These are phyloP conservation scores for Eurotiales sp. DNA, from an alignment of 2,329 filamentous ascomycete species.

Conservation along the genomic window DNA sequence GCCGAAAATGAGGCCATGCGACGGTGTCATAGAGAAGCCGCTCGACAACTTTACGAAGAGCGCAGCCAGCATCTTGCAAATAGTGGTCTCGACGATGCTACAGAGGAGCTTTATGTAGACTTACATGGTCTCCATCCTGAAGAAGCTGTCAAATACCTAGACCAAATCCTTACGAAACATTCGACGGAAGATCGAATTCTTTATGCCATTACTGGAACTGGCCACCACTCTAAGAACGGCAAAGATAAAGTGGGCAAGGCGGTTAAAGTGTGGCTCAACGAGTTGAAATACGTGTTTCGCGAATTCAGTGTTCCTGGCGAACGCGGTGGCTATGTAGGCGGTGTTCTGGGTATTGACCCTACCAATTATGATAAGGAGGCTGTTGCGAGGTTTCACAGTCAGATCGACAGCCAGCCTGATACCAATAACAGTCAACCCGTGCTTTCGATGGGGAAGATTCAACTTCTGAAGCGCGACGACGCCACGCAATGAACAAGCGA, in stretches of 20 bases:
- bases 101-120: constrained; percentile 84
- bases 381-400: constrained; percentile 21
- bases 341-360: constrained; percentile 62
- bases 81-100: constrained; percentile 40
- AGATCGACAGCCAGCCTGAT: constrained; percentile 23
- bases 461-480: constrained; percentile 44
- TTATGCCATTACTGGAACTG: constrained; percentile 95
- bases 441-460: constrained; percentile 42
- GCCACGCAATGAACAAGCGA: constrained; percentile 18
- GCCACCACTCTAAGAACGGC: constrained; percentile 96
- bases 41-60: constrained; percentile 86
- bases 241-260: constrained; percentile 98
- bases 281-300: constrained; percentile 92
- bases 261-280: constrained; percentile 83
- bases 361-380: constrained; percentile 52
- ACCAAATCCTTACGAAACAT: constrained; percentile 82
- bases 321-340: constrained; percentile 69
- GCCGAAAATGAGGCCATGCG: constrained; percentile 97
- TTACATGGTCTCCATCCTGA: constrained; percentile 98
- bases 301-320: constrained; percentile 98
- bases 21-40: constrained; percentile 92
- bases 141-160: constrained; percentile 91
- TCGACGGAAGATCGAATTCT: constrained; percentile 67
- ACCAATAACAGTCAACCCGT: constrained; percentile 22
- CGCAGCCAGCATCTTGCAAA: constrained; percentile 67